Conservation (phyloP, 805 yeast genomes). For the Candida tibetensis region DNA sequence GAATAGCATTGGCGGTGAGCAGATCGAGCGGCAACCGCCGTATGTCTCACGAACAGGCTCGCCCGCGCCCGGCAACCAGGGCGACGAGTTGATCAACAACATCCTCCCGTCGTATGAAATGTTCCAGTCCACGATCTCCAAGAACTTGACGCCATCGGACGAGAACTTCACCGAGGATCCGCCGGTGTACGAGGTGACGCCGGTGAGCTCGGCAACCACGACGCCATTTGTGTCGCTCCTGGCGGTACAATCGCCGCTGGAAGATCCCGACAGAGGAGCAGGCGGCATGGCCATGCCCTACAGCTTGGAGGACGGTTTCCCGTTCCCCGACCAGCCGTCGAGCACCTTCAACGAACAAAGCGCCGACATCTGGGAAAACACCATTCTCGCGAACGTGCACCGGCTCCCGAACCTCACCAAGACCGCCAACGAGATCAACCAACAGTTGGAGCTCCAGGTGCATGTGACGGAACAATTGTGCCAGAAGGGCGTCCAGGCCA, state of each 20-base stretch:
- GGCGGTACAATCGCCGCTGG: slow-evolving; percentile 7
- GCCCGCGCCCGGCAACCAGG: slow-evolving; percentile 12
- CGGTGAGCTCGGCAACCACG: slow-evolving; percentile 8
- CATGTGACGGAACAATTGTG: slow-evolving; percentile 38
- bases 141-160: slow-evolving; percentile 32
- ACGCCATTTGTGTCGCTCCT: slow-evolving; percentile 6
- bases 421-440: slow-evolving; percentile 15
- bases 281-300: neutral
- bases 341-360: slow-evolving; percentile 20
- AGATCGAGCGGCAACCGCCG: neutral
- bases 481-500: slow-evolving; percentile 38
- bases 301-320: slow-evolving; percentile 10
- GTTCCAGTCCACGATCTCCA: slow-evolving; percentile 42
- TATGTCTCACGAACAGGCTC: slow-evolving; percentile 4
- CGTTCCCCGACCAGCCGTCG: slow-evolving; percentile 15
- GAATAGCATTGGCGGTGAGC: too few relatives aligned
- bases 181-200: slow-evolving; percentile 29
- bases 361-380: slow-evolving; percentile 33
- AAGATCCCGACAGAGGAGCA: slow-evolving; percentile 1
- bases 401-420: slow-evolving; percentile 32
- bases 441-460: slow-evolving; percentile 31
- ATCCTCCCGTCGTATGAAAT: slow-evolving; percentile 45
- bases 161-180: slow-evolving; percentile 42
- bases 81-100: slow-evolving; percentile 30
- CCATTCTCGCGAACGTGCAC: slow-evolving; percentile 43